Base-by-base conservation (phyloP, 2,329 filamentous ascomycete genomes). In the Fusarium coicis region DNA sequence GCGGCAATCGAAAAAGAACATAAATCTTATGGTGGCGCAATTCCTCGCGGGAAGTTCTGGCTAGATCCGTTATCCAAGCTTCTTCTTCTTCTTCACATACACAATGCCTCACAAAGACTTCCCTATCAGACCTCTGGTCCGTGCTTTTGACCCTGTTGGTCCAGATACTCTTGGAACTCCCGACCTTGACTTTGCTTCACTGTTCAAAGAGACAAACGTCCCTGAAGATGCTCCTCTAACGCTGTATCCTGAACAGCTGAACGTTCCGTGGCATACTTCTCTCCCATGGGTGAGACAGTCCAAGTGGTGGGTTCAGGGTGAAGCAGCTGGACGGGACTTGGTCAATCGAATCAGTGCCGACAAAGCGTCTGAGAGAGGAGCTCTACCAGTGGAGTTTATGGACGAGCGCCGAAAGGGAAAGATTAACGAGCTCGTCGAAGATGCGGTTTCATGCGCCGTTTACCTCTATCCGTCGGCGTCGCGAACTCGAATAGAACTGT, bases 381-480 rank as follows among this genome's bases (percentile, higher is more conserved):
- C 42, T 11, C 53, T 70, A 10, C 67, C 67, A 3, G 44, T 70
- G 39, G 67, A 70, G 36, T 37, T 70, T 15, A 42, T 50, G 34
- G 67, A 70, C 26, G 59, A 70, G 12, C 66, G 67, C 2, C 67
- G 67, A 16, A 57, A 58, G 9, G 53, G 49, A 30, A 70, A 70
- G 37, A 65, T 70, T n/a, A 53, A 70, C 26, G 67, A 70, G 14
- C 67, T 70, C 2, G 67, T 70, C 14, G 67, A 70, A 26, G 60
- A 70, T 49, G 67, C 52, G 8, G 14, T 70, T 5, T 70, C 67
- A 6, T 70, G 67, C 30, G 53, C 52, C 7, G 37, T 42, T 5
- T 70, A 70, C 26, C 67, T 70, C 5, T 70, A 70, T 16, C 67
- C 67, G 7, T 70, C 67, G n/a, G 54, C 66, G 5, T 54, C 40